These are phyloP conservation scores for Trichoderma orchidacearum DNA, from an alignment of 495 filamentous ascomycete genomes.

Conservation along the genomic window DNA sequence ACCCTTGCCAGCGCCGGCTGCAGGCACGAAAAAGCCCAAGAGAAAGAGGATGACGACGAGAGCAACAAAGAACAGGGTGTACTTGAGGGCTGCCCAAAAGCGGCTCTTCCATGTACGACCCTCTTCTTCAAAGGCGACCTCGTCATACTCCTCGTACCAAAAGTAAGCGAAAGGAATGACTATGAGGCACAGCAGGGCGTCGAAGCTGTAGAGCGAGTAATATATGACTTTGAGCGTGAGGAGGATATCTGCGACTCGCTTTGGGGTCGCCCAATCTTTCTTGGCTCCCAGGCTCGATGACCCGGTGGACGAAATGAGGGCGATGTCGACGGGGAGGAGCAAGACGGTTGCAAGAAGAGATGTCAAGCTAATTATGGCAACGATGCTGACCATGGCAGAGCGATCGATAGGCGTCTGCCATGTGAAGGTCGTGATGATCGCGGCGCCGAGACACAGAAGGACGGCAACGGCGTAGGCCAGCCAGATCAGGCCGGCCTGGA, in stretches of 20 bases:
- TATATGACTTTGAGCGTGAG: slow-evolving; percentile 77
- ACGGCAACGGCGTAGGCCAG: slow-evolving; percentile 70
- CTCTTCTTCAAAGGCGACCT: slow-evolving; percentile 66
- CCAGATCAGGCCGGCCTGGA: slow-evolving; percentile 83
- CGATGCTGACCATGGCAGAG: slow-evolving; percentile 60
- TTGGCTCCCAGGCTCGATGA: slow-evolving; percentile 62
- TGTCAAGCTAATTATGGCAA: slow-evolving; percentile 76
- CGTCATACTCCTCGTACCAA: slow-evolving; percentile 93
- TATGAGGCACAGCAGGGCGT: slow-evolving; percentile 81
- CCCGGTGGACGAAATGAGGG: slow-evolving; percentile 79
- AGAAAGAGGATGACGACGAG: slow-evolving; percentile 75
- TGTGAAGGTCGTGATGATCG: slow-evolving; percentile 66
- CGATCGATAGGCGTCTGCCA: slow-evolving; percentile 86
- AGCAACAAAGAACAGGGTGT: slow-evolving; percentile 71
- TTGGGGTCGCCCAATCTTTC: slow-evolving; percentile 86
- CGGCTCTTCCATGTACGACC: slow-evolving; percentile 53
- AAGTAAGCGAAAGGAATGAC: slow-evolving; percentile 95
- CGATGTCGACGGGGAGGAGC: slow-evolving; percentile 88
- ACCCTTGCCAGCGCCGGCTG: slow-evolving; percentile 45
- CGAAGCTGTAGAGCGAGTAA: slow-evolving; percentile 81
- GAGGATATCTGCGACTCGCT: slow-evolving; percentile 61
- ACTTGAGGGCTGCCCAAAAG: slow-evolving; percentile 76
- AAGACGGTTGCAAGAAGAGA: slow-evolving; percentile 83
- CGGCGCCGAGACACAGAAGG: slow-evolving; percentile 51
- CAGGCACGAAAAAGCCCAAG: slow-evolving; percentile 84